Evolutionary conservation across 139 green algal species (phyloP).

Genomic region (Zygnema circumcarinatum): DNA sequence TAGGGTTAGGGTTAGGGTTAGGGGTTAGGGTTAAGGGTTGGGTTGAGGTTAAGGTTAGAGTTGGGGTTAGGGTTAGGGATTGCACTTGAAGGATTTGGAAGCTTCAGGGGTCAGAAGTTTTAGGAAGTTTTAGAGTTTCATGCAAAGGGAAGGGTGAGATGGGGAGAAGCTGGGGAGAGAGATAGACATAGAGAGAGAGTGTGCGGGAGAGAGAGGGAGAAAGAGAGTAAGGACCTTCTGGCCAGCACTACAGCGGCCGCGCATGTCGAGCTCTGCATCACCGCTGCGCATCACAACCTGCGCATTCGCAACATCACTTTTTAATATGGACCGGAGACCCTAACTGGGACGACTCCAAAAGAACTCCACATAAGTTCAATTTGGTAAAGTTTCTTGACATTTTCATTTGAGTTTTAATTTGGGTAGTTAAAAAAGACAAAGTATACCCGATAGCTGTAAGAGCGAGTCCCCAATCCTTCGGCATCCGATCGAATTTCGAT

Average conservation of each 20-base stretch:
- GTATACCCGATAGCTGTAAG: slow-evolving; percentile 96
- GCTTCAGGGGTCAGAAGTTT: too few species aligned
- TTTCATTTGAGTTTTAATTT: background rate
- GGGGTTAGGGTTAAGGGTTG: too few species aligned
- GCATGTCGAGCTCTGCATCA: slow-evolving; percentile 97
- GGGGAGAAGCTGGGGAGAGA: too few species aligned
- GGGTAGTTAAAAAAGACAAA: background rate
- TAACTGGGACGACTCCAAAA: too few species aligned
- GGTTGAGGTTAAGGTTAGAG: too few species aligned
- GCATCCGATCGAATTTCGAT: slow-evolving; percentile 76
- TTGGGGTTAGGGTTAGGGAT: too few species aligned
- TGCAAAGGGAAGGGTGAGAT: too few species aligned
- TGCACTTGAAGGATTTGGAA: too few species aligned
- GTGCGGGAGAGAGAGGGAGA: too few species aligned
- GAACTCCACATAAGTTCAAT: background rate
- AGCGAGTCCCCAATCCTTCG: slow-evolving; percentile 61
- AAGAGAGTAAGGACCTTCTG: slow-evolving; percentile 92
- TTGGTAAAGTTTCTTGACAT: background rate
- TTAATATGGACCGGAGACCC: too few species aligned
- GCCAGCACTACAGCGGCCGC: slow-evolving; percentile 91
- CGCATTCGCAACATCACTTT: background rate
- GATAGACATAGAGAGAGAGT: too few species aligned
- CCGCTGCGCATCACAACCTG: slow-evolving; percentile 66
- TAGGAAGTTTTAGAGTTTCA: too few species aligned
- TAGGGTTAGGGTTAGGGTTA: slow-evolving; percentile 24